phyloP scores from a whole-genome alignment of 2,329 filamentous ascomycete genomes.

The Pseudocercospora pini-densiflorae region DNA sequence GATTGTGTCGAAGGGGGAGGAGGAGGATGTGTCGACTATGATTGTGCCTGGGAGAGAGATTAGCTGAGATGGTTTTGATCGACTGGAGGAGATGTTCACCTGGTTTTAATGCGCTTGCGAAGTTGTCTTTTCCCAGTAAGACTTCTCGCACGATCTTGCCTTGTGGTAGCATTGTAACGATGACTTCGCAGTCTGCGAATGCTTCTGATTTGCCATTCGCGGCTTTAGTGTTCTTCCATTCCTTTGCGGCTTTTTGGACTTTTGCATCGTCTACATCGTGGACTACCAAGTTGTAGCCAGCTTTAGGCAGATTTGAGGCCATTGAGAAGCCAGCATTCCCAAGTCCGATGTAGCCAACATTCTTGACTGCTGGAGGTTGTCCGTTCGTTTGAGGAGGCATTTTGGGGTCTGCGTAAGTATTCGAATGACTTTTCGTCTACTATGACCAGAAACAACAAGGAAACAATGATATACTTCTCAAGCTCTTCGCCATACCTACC shows the following conservation, averaged over 20 bases:
- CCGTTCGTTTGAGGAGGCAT: slow-evolving; percentile 27
- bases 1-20: slow-evolving; percentile 43
- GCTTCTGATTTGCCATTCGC: slow-evolving; percentile 33
- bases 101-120: slow-evolving; percentile 37
- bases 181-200: slow-evolving; percentile 40
- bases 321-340: slow-evolving; percentile 42
- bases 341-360: slow-evolving; percentile 42
- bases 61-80: background rate
- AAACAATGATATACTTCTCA: background rate
- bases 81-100: slow-evolving; percentile 5
- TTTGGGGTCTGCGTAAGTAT: background rate
- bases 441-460: background rate
- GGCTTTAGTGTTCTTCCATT: slow-evolving; percentile 38
- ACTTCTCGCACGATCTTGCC: slow-evolving; percentile 43
- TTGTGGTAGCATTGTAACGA: slow-evolving; percentile 44
- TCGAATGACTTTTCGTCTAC: no score
- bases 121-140: slow-evolving; percentile 36
- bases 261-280: slow-evolving; percentile 38
- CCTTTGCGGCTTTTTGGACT: slow-evolving; percentile 31
- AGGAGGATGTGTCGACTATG: slow-evolving; percentile 43
- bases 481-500: slow-evolving; percentile 8
- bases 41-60: slow-evolving; percentile 33
- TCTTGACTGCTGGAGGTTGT: slow-evolving; percentile 27
- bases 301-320: slow-evolving; percentile 41
- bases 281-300: slow-evolving; percentile 40